Percentiles rank a stretch among this genome's conserved stretches.
phyloP scores from a whole-genome alignment of 2,329 filamentous ascomycete species.

The Passalora sequoiae region DNA sequence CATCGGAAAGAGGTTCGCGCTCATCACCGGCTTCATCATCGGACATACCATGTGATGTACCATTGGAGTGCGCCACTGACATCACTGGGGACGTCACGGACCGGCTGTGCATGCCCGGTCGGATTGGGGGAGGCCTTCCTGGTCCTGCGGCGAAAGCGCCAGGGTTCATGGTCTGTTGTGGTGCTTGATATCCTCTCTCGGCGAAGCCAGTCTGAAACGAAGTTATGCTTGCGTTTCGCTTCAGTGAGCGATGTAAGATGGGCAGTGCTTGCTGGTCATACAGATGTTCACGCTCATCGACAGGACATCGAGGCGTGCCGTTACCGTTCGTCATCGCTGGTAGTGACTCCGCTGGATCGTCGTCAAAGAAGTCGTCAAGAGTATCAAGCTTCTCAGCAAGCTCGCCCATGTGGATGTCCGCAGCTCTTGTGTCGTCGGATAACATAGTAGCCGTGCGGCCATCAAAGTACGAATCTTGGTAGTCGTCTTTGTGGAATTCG shows the following conservation, averaged over 20 bases:
- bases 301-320: constrained; percentile 15
- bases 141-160: constrained; percentile 47
- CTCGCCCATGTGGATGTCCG: constrained; percentile 71
- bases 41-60: constrained; percentile 62
- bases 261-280: constrained; percentile 93
- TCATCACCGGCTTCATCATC: constrained; percentile 66
- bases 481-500: constrained; percentile 88
- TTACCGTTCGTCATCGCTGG: constrained; percentile 12
- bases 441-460: constrained; percentile 83
- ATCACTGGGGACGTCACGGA: constrained; percentile 77
- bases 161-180: constrained; percentile 51
- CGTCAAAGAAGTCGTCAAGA: constrained; percentile 52
- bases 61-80: constrained; percentile 46
- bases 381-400: constrained; percentile 60
- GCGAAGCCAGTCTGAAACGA: constrained; percentile 86
- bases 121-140: constrained; percentile 27
- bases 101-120: constrained; percentile 70
- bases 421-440: constrained; percentile 67
- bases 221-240: constrained; percentile 63
- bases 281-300: constrained; percentile 63
- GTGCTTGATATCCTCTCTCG: constrained; percentile 57
- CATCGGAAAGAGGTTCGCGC: constrained; percentile 69
- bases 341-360: constrained; percentile 33
- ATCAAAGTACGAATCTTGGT: constrained; percentile 69
- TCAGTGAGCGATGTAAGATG: constrained; percentile 76